A percentile compares a stretch with the other conserved stretches of the same genome.
Conservation (phyloP, 2,329 filamentous ascomycete species). For the Aspergillus jensenii region DNA sequence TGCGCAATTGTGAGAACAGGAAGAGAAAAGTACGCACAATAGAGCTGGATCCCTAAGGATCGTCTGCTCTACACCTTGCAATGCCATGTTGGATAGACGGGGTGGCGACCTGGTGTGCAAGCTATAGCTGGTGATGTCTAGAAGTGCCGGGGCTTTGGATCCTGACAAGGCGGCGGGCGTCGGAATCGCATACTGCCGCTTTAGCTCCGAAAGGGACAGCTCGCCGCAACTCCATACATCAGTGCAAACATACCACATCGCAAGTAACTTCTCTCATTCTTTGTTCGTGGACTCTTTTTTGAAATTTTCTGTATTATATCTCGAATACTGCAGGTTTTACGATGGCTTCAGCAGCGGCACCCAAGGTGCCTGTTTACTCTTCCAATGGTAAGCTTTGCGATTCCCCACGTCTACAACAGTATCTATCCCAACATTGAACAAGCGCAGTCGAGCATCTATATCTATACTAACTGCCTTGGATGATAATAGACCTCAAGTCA, state of each 20-base stretch:
- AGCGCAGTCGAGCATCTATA: not conserved
- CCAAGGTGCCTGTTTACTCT: conserved; percentile 48
- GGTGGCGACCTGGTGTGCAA: not conserved
- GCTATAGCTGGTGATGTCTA: not conserved
- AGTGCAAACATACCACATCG: not conserved
- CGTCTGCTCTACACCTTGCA: conserved; percentile 78
- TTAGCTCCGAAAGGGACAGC: conserved; percentile 34
- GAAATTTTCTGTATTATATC: not conserved
- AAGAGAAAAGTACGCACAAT: conserved; percentile 65
- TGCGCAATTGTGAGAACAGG: not conserved
- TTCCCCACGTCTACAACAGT: not conserved
- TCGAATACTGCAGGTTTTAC: not conserved
- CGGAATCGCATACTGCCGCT: conserved; percentile 17
- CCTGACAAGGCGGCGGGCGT: conserved; percentile 14
- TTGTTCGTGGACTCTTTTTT: not conserved
- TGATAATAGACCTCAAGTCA: conserved; percentile 79
- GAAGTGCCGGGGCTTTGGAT: conserved; percentile 2
- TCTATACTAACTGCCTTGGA: not conserved
- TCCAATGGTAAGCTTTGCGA: conserved; percentile 38
- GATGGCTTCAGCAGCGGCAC: conserved; percentile 31
- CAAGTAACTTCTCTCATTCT: not conserved
- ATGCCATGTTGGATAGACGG: conserved; percentile 64
- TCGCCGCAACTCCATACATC: conserved; percentile 32
- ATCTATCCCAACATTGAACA: not conserved
- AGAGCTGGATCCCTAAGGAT: conserved; percentile 98